These are phyloP conservation scores for Pseudovirgaria hyperparasitica DNA, from an alignment of 2,329 filamentous ascomycete genomes.

Conservation along the genomic window DNA sequence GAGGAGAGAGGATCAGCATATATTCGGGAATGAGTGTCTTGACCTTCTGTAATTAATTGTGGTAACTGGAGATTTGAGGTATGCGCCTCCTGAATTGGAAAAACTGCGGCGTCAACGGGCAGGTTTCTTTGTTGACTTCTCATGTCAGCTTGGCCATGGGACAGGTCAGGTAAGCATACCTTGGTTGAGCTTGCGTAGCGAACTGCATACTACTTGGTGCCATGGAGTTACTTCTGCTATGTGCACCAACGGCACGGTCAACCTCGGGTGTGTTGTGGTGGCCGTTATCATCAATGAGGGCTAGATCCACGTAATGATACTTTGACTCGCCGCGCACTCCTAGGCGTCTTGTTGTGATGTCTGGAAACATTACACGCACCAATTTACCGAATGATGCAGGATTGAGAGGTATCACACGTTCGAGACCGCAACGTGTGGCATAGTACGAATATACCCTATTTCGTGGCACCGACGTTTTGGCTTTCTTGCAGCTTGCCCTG, in stretches of 20 bases:
- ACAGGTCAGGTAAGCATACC: too few species aligned
- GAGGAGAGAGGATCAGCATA: too few species aligned
- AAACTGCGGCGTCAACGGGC: conserved; percentile 36
- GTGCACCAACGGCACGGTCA: too few species aligned
- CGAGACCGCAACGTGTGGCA: conserved; percentile 80
- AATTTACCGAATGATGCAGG: conserved; percentile 96
- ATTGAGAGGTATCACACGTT: conserved; percentile 88
- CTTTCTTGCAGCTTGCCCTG: conserved; percentile 56
- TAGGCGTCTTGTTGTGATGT: conserved; percentile 80
- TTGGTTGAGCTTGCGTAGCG: neutral
- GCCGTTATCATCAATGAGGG: conserved; percentile 36
- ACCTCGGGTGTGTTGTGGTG: conserved; percentile 10
- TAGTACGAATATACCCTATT: conserved; percentile 94
- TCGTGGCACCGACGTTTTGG: conserved; percentile 76
- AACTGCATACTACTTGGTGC: neutral
- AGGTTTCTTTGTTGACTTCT: too few species aligned
- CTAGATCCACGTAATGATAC: conserved; percentile 69
- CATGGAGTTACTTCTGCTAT: conserved; percentile 13
- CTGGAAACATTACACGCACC: conserved; percentile 89
- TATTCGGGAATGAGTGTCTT: too few species aligned
- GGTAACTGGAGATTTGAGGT: conserved; percentile 3
- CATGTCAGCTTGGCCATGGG: too few species aligned
- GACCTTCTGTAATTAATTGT: conserved; percentile 2
- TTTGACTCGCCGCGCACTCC: conserved; percentile 95
- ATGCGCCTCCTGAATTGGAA: conserved; percentile 24